Evolutionary conservation across 2,329 filamentous ascomycete genomes (phyloP).

Genomic region (Neoarthrinium moseri): DNA sequence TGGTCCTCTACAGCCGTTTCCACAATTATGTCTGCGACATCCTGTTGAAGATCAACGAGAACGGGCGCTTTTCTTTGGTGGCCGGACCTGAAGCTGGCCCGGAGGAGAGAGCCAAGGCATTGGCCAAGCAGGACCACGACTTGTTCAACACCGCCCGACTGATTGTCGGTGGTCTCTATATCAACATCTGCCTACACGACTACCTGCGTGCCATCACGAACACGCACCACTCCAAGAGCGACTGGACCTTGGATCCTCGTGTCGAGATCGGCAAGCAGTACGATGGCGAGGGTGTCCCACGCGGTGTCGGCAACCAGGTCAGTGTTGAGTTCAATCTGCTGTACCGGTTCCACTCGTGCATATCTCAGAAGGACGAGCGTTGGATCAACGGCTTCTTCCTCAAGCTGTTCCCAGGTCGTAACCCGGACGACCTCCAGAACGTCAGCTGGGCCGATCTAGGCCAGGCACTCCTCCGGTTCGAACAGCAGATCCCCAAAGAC

Average conservation of each 20-base stretch:
- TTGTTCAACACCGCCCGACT: slow-evolving; percentile 57
- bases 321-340: slow-evolving; percentile 68
- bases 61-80: slow-evolving; percentile 50
- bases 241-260: slow-evolving; percentile 64
- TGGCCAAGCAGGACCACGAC: slow-evolving; percentile 46
- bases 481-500: too few relatives aligned
- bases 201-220: slow-evolving; percentile 63
- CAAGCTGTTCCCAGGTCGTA: too few relatives aligned
- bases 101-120: slow-evolving; percentile 3
- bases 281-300: slow-evolving; percentile 43
- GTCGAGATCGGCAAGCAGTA: too few relatives aligned
- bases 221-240: slow-evolving; percentile 55
- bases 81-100: not conserved
- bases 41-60: slow-evolving; percentile 65
- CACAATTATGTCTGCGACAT: slow-evolving; percentile 68
- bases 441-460: too few relatives aligned
- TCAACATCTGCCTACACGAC: slow-evolving; percentile 57
- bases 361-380: slow-evolving; percentile 58
- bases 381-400: slow-evolving; percentile 61
- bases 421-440: too few relatives aligned
- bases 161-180: slow-evolving; percentile 52
- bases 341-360: slow-evolving; percentile 64
- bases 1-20: slow-evolving; percentile 69
- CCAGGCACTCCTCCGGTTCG: too few relatives aligned
- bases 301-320: slow-evolving; percentile 65